Evolutionary conservation across 2,329 filamentous ascomycete species (phyloP), one percentile per base, ranked within the genome.

Genomic region (Sordariomycetes sp.): DNA sequence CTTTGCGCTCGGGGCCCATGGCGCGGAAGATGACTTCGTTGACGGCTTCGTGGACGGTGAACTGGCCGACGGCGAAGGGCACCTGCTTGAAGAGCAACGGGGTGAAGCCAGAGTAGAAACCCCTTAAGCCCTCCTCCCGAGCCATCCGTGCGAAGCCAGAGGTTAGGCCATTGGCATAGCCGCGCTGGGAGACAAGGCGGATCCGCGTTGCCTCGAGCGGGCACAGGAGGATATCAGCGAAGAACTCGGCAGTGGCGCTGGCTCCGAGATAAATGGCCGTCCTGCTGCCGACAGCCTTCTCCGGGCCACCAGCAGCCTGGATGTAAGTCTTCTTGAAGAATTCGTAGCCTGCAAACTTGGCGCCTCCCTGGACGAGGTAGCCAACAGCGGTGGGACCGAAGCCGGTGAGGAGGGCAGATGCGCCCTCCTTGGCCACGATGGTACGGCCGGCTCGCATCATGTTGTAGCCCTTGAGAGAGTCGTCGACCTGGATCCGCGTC

Each of bases 241-340:
- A 74, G 55, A 83, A 73, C 54, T 84, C 80, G 37, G 79, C 80
- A 28, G 70, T 72, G 15, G 80, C 79, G 53, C 74, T 78, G 36
- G 79, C 77, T 45, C 71, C 74, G 37, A 90, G 75, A 66, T 92
- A 92, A 55, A 93, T 61, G 42, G 63, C 63, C 4, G 66, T 72
- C 42, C 68, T 64, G 39, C 55, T 50, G 10, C 50, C 41, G 15
- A 63, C 59, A 25, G 68, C 66, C 38, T 48, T 53, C 19, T 67
- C 63, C 21, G 61, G 61, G 1, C 64, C 66, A 29, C 66, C 86
- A 40, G 83, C 63, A 38, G 75, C 49, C 58, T 80, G 74, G 61
- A 93, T 87, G 57, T 75, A 80, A 60, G 82, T 76, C 66, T 90
- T 82, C 75, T 93, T 93, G 81, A 93, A 93, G 71, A 86, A 85